These are phyloP conservation scores for Schizophyllum amplum DNA, from an alignment of 1,284 basidiomycete genomes.

Conservation along the genomic window DNA sequence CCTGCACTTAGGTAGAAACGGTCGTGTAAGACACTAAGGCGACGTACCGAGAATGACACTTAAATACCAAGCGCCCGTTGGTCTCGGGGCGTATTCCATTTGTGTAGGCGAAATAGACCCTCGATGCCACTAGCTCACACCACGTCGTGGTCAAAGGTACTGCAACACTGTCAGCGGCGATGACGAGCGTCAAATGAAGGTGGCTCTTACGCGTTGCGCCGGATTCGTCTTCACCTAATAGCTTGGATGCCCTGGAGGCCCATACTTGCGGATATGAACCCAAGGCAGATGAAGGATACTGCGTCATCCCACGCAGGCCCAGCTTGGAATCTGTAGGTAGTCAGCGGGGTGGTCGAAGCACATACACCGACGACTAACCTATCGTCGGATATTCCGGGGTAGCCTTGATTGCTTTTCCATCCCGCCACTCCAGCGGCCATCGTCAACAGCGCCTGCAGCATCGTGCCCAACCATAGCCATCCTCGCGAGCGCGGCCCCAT, in stretches of 20 bases:
- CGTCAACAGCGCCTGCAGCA: slow-evolving; percentile 68
- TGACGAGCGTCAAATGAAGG: slow-evolving; percentile 15
- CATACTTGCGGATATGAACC: slow-evolving; percentile 70
- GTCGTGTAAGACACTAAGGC: slow-evolving; percentile 51
- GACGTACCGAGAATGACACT: slow-evolving; percentile 21
- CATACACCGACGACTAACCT: too few relatives aligned
- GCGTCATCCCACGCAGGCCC: slow-evolving; percentile 61
- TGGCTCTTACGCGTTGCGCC: slow-evolving; percentile 57
- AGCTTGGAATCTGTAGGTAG: slow-evolving; percentile 34
- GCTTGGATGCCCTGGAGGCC: slow-evolving; percentile 81
- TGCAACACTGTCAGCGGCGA: slow-evolving; percentile 13
- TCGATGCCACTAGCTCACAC: slow-evolving; percentile 83
- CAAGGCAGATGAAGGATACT: slow-evolving; percentile 60
- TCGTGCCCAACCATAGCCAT: slow-evolving; percentile 68
- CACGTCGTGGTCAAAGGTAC: slow-evolving; percentile 75
- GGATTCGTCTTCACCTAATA: slow-evolving; percentile 76
- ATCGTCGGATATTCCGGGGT: too few relatives aligned
- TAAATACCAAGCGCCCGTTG: slow-evolving; percentile 35
- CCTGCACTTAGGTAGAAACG: slow-evolving; percentile 53
- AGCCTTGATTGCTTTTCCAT: slow-evolving; percentile 52
- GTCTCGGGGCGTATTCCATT: slow-evolving; percentile 56
- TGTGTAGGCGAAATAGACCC: slow-evolving; percentile 47
- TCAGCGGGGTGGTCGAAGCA: too few relatives aligned
- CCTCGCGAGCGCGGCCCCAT: slow-evolving; percentile 63
- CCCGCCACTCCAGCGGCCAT: slow-evolving; percentile 62